Evolutionary conservation across 495 filamentous ascomycete genomes (phyloP).

Genomic region (Aspergillus nidulans): DNA sequence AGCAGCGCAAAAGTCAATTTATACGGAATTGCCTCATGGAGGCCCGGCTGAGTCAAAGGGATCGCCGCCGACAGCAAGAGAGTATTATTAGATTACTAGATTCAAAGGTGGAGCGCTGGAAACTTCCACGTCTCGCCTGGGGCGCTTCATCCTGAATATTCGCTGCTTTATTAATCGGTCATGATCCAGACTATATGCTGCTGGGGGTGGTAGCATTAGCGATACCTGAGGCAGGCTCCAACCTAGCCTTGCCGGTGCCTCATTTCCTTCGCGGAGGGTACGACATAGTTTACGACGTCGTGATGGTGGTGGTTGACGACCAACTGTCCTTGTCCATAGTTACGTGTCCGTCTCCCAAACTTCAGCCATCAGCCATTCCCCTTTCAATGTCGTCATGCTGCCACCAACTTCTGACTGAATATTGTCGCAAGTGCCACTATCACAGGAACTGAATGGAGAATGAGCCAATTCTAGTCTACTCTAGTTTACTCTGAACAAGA

Average conservation of each 20-base stretch:
- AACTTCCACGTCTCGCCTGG: constrained; percentile 3
- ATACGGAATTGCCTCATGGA: constrained; percentile 19
- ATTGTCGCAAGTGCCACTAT: constrained; percentile 2
- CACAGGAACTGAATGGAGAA: neutral
- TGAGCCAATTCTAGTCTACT: neutral
- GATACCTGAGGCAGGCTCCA: neutral
- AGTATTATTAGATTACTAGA: neutral
- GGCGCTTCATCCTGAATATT: constrained; percentile 3
- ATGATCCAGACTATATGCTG: neutral
- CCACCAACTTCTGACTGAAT: neutral
- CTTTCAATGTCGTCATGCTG: neutral
- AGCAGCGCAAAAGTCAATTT: constrained; percentile 26
- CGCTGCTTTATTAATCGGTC: constrained; percentile 1
- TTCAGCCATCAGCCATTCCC: neutral
- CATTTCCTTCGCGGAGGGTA: neutral
- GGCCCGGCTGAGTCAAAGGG: constrained; percentile 12
- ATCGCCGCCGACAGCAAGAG: constrained; percentile 9
- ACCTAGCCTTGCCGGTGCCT: neutral
- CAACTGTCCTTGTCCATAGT: neutral
- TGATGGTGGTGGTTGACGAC: neutral
- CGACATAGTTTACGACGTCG: neutral
- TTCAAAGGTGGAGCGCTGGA: constrained; percentile 12
- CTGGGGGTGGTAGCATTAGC: neutral
- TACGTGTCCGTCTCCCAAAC: neutral
- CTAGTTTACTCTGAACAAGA: too few species aligned